Percentiles rank a stretch among this genome's conserved stretches.
These are phyloP conservation scores for Thalia dealbata DNA, from an alignment of 176 grass and related monocot genomes.

Conservation along the genomic window DNA sequence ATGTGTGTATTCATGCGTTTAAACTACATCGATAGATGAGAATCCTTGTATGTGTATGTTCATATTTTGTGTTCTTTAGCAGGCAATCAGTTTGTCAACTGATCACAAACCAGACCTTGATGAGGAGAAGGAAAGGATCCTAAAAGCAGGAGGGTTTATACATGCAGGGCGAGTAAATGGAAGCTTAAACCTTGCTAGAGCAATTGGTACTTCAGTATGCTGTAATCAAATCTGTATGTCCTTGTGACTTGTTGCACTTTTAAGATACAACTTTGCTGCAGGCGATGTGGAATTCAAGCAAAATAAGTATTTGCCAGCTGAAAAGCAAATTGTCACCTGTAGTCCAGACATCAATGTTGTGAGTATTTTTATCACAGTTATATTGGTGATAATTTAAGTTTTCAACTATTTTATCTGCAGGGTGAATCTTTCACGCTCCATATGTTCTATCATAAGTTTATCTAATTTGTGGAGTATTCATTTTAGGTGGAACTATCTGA, in stretches of 20 bases:
- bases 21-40: background rate
- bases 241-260: slow-evolving; percentile 10
- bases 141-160: slow-evolving; percentile 88
- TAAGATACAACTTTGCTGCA: slow-evolving; percentile 18
- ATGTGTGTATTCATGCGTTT: background rate
- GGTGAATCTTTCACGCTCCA: background rate
- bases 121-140: slow-evolving; percentile 80
- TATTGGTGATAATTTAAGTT: background rate
- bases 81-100: slow-evolving; percentile 91
- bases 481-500: slow-evolving; percentile 77
- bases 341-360: slow-evolving; percentile 74
- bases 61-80: slow-evolving; percentile 20
- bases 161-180: slow-evolving; percentile 85
- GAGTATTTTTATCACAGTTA: slow-evolving; percentile 30
- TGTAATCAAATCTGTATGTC: slow-evolving; percentile 6
- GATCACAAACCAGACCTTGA: slow-evolving; percentile 93
- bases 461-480: background rate
- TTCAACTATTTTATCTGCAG: slow-evolving; percentile 10
- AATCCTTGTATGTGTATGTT: background rate
- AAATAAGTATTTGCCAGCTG: slow-evolving; percentile 81
- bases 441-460: background rate
- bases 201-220: slow-evolving; percentile 44
- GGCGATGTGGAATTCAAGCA: slow-evolving; percentile 92
- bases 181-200: slow-evolving; percentile 86
- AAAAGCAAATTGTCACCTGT: slow-evolving; percentile 84